Evolutionary conservation across 1,139 yeast species (phyloP).

Genomic region (Petasospora fabianii): DNA sequence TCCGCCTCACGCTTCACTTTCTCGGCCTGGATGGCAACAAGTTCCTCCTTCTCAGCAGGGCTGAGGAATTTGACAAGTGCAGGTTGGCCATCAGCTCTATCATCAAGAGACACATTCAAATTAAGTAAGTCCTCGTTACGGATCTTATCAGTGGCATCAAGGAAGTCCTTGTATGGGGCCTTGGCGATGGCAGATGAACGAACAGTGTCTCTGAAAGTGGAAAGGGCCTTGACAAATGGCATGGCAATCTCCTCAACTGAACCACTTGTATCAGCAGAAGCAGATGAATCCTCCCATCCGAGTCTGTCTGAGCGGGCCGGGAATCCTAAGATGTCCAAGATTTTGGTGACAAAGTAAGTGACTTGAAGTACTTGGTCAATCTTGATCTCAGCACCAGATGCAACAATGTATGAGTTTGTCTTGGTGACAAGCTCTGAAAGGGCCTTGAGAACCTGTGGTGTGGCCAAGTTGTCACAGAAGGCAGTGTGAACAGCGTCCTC

Average conservation of each 20-base stretch:
- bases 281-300: slow-evolving; percentile 64
- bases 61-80: slow-evolving; percentile 81
- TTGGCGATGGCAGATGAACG: slow-evolving; percentile 69
- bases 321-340: slow-evolving; percentile 72
- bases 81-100: slow-evolving; percentile 69
- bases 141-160: slow-evolving; percentile 55
- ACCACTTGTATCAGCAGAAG: slow-evolving; percentile 20
- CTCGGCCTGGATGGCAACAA: slow-evolving; percentile 54
- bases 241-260: slow-evolving; percentile 64
- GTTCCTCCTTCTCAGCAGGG: slow-evolving; percentile 62
- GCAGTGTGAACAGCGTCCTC: slow-evolving; percentile 69
- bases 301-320: slow-evolving; percentile 61
- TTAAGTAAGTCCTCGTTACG: slow-evolving; percentile 64
- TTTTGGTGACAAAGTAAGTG: slow-evolving; percentile 67
- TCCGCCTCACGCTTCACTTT: slow-evolving; percentile 52
- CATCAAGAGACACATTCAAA: slow-evolving; percentile 83
- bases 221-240: slow-evolving; percentile 76
- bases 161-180: slow-evolving; percentile 50
- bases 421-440: slow-evolving; percentile 66
- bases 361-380: slow-evolving; percentile 65
- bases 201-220: slow-evolving; percentile 77
- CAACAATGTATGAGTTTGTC: slow-evolving; percentile 66
- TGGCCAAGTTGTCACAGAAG: slow-evolving; percentile 82
- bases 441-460: slow-evolving; percentile 67
- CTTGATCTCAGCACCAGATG: slow-evolving; percentile 47